Percentiles rank a stretch among this genome's conserved stretches.
These are phyloP conservation scores for Irpex sp. DNA, from an alignment of 1,284 basidiomycete genomes.

Conservation along the genomic window DNA sequence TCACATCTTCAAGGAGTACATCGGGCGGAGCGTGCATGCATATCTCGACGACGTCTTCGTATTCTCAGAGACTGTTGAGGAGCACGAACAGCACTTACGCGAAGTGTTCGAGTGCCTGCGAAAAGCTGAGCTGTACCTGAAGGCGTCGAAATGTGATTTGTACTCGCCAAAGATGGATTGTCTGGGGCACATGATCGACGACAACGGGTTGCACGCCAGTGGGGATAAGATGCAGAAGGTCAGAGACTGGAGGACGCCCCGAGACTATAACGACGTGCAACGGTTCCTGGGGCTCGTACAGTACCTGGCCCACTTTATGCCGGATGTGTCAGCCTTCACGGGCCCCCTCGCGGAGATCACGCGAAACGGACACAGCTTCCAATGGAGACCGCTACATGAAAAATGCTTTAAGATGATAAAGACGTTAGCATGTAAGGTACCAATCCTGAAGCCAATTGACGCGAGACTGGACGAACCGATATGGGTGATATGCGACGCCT, in stretches of 20 bases:
- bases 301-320: slow-evolving; percentile 35
- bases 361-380: neutral
- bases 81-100: too few species aligned
- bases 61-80: too few species aligned
- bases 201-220: slow-evolving; percentile 24
- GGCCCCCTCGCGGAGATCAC: slow-evolving; percentile 22
- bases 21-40: too few species aligned
- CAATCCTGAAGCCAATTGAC: neutral
- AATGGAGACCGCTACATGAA: neutral
- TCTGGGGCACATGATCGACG: slow-evolving; percentile 24
- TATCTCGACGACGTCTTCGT: too few species aligned
- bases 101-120: too few species aligned
- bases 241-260: slow-evolving; percentile 21
- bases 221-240: slow-evolving; percentile 21
- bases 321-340: slow-evolving; percentile 24
- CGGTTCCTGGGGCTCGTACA: slow-evolving; percentile 35
- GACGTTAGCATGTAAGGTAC: neutral
- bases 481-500: neutral
- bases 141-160: too few species aligned
- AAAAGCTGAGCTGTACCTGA: too few species aligned
- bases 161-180: too few species aligned
- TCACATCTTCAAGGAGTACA: too few species aligned
- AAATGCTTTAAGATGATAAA: neutral
- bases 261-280: slow-evolving; percentile 31
- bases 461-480: neutral